Evolutionary conservation across 2,329 filamentous ascomycete genomes (phyloP), one percentile per base, ranked within the genome.

Genomic region (Cercospora sp.): DNA sequence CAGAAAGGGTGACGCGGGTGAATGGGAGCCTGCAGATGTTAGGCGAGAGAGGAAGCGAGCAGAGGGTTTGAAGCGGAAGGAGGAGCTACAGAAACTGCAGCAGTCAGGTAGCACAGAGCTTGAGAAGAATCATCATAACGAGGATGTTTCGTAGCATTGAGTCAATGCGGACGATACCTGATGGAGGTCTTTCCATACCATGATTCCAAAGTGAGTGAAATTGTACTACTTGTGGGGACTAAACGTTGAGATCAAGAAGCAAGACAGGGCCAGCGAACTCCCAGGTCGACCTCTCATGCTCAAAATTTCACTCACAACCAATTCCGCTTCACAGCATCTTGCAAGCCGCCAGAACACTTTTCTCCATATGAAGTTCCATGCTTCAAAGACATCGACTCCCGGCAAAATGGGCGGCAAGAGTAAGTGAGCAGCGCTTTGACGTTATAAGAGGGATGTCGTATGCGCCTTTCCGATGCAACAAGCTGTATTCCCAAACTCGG

Each of bases 11-110:
- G 83, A 81, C 36, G 31, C 60, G 7, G 66, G 53, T 3, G 66
- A 70, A 3, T 82, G 81, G 81, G 81, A 83, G 67, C 77, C 81
- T 64, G 71, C 79, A 58, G 77, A 79, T 42, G 71, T 68, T 10
- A 75, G 81, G 68, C 79, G 75, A 63, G 75, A 75, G 26, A 76
- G 81, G 16, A 82, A 82, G 72, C 76, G 79, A 67, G 77, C 77
- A 57, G 81, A 82, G 70, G 81, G 81, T 0, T 67, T 92, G 66
- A 81, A 78, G 70, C 83, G 82, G 39, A 73, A 65, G 45, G 68
- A 68, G 30, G 67, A 71, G 60, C 13, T 65, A 10, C 23, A 60
- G 36, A 20, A 28, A 13, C 51, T 57, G 51, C 45, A 55, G 12
- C 20, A 63, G 61, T 20, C 45, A 39, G 30, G 33, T 12, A 23